Conservation (phyloP, 805 yeast species). For the Candida wancherniae region DNA sequence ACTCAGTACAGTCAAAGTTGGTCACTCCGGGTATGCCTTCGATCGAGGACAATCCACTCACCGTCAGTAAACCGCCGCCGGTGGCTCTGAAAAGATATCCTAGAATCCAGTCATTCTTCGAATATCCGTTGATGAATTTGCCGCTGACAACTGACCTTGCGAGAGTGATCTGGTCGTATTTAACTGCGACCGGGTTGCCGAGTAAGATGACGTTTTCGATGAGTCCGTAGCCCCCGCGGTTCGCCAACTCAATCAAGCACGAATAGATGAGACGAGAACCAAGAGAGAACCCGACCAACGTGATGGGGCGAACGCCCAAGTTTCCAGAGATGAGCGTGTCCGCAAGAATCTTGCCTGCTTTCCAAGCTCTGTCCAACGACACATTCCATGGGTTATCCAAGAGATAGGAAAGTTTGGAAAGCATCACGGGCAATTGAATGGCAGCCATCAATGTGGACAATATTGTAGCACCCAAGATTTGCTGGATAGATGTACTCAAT, state of each 20-base stretch:
- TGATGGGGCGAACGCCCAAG: conserved; percentile 87
- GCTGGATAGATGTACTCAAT: conserved; percentile 88
- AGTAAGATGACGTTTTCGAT: conserved; percentile 83
- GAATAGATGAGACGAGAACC: conserved; percentile 92
- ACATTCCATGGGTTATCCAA: conserved; percentile 98
- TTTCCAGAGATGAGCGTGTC: conserved; percentile 85
- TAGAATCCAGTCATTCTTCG: conserved; percentile 91
- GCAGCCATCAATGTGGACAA: conserved; percentile 89
- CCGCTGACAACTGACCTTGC: conserved; percentile 89
- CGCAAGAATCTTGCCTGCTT: conserved; percentile 86
- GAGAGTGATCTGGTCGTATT: conserved; percentile 68
- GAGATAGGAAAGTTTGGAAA: conserved; percentile 82
- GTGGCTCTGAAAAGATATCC: conserved; percentile 95
- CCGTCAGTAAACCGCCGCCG: conserved; percentile 87
- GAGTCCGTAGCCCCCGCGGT: conserved; percentile 79
- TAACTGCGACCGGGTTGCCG: conserved; percentile 84
- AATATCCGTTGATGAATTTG: conserved; percentile 81
- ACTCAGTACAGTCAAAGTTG: conserved; percentile 80
- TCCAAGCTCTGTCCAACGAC: conserved; percentile 94
- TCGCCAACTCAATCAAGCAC: conserved; percentile 80
- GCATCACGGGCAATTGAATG: conserved; percentile 84
- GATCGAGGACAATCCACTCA: conserved; percentile 83
- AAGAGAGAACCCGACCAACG: conserved; percentile 86
- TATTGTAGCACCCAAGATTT: conserved; percentile 87
- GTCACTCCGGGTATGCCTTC: conserved; percentile 61